Conservation (phyloP, 2,329 filamentous ascomycete genomes). For the Teratosphaeria epicoccoides region DNA sequence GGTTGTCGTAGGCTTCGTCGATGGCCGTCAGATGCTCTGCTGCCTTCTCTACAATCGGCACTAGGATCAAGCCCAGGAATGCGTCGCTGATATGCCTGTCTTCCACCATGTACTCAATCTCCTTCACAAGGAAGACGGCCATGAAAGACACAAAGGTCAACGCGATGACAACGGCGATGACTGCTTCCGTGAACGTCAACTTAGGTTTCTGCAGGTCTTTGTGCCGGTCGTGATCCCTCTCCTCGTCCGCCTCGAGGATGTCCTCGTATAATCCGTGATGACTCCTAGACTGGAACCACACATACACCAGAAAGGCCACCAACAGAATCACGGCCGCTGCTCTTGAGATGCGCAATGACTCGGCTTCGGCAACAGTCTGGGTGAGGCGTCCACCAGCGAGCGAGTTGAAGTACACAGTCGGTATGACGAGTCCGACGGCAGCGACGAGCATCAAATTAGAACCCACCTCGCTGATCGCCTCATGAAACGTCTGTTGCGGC, state of each 20-base stretch:
- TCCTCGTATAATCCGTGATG: conserved; percentile 71
- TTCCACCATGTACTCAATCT: conserved; percentile 54
- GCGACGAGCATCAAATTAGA: conserved; percentile 67
- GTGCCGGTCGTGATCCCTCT: conserved; percentile 52
- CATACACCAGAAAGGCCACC: conserved; percentile 49
- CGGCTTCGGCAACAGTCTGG: conserved; percentile 35
- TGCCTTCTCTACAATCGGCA: conserved; percentile 74
- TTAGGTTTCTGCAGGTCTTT: conserved; percentile 53
- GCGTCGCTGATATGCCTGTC: conserved; percentile 42
- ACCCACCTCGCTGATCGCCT: conserved; percentile 68
- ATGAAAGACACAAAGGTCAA: conserved; percentile 63
- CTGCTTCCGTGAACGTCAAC: conserved; percentile 62
- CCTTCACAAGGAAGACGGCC: conserved; percentile 62
- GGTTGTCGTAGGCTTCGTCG: conserved; percentile 73
- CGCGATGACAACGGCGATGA: conserved; percentile 54
- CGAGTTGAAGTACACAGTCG: conserved; percentile 41
- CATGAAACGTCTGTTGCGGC: conserved; percentile 60
- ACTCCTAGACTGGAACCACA: conserved; percentile 64
- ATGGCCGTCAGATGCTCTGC: conserved; percentile 76
- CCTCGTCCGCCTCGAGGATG: conserved; percentile 61
- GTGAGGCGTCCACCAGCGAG: conserved; percentile 19
- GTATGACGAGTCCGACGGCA: conserved; percentile 43
- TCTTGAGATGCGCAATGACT: conserved; percentile 56
- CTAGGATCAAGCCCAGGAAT: conserved; percentile 62
- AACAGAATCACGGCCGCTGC: conserved; percentile 62